Base-by-base conservation (phyloP, 257 asterid genomes). In the Solanum pennellii region DNA sequence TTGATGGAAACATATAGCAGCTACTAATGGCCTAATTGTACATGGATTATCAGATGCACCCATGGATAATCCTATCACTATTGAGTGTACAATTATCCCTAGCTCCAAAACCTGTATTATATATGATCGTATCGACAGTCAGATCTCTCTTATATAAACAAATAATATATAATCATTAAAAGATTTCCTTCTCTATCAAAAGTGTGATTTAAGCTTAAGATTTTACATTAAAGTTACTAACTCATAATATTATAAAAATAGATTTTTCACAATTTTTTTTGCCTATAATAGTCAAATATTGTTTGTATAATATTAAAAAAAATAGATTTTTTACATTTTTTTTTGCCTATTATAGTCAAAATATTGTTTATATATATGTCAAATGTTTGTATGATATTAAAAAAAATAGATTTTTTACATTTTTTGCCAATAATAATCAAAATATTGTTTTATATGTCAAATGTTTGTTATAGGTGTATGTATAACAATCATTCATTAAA, bases 41-140 rank as follows among this genome's bases (percentile, higher is more conserved):
- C 90, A 88, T 47, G 90, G 83, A 85, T 88, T 88, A 59, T 66
- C 68, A 9, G 86, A 79, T 33, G 90, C 90, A 44, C 90, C 90
- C 90, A 77, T 66, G 11, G 88, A 85, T 20, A 85, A 18, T 42
- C 90, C 90, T 21, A 85, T 88, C 68, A 88, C 86, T 25, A 88
- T 75, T 3, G 90, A 85, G 62, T 88, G 88, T 44, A 88, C 86
- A 12, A 88, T 25, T 35, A 88, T 88, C 47, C 90, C 88, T 16
- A 88, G 68, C 52, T 88, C 88, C 72, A 88, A 52, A 20, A 88
- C 82, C 49, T 88, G 73, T 47, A 74, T 49, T 31, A 72, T 9
- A 25, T 25, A n/a, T 79, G 0, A 44, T 25, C 8, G 5, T 80
- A 14, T 14, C 29, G 10, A 80, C 9, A 3, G 0, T 69, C 3